Conservation (phyloP, 257 asterid genomes). For the Gentiana macrophylla region DNA sequence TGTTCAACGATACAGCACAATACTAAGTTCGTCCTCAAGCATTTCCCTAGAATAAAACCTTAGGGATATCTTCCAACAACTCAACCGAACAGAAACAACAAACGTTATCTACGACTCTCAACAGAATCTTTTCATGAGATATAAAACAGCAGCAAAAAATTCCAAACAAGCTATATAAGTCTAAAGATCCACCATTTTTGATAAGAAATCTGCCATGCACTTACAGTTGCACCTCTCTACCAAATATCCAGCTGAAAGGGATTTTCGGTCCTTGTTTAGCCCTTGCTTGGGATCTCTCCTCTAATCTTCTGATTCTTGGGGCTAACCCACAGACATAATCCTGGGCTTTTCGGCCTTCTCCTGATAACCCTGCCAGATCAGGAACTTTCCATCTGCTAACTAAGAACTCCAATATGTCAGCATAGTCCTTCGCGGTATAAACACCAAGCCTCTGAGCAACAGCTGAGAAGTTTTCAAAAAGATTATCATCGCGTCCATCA, state of each 20-base stretch:
- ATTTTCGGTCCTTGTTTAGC: conserved; percentile 35
- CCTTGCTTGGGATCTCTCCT: conserved; percentile 57
- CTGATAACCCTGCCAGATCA: conserved; percentile 38
- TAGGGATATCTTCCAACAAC: too few relatives aligned
- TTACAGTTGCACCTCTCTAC: conserved; percentile 59
- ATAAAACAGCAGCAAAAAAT: too few relatives aligned
- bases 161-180: too few relatives aligned
- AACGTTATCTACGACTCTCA: too few relatives aligned
- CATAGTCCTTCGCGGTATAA: conserved; percentile 65
- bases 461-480: conserved; percentile 59
- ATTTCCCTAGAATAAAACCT: too few relatives aligned
- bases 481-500: conserved; percentile 58
- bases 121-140: too few relatives aligned
- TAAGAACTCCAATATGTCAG: conserved; percentile 63
- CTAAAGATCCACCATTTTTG: too few relatives aligned
- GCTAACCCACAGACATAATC: conserved; percentile 67
- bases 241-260: conserved; percentile 62
- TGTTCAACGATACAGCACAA: too few relatives aligned
- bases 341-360: conserved; percentile 62
- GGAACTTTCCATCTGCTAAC: conserved; percentile 63
- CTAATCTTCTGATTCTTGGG: conserved; percentile 50
- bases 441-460: conserved; percentile 69
- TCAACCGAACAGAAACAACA: too few relatives aligned
- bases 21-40: too few relatives aligned
- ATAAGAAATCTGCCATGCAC: not conserved